Evolutionary conservation across 768 basidiomycete genomes (phyloP).

Genomic region (Russula ochroleuca): DNA sequence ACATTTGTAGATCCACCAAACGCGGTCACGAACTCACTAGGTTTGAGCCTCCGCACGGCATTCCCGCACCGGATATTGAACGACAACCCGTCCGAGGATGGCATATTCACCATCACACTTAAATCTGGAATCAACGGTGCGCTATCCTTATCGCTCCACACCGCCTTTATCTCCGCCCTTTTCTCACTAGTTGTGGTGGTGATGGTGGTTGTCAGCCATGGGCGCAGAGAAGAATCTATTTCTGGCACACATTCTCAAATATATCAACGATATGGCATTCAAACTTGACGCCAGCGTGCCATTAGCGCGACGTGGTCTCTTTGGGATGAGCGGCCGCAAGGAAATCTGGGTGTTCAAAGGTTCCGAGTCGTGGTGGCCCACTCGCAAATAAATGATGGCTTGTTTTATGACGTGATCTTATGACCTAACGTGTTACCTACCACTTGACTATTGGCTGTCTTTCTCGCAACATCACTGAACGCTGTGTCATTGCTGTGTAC

Average conservation of each 20-base stretch:
- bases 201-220: conserved; percentile 18
- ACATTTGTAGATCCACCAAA: conserved; percentile 42
- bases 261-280: conserved; percentile 53
- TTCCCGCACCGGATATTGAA: conserved; percentile 43
- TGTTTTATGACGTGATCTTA: conserved; percentile 14
- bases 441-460: neutral
- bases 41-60: conserved; percentile 37
- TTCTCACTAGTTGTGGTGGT: conserved; percentile 4
- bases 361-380: conserved; percentile 27
- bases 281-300: conserved; percentile 64
- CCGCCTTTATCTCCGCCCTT: neutral
- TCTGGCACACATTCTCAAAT: conserved; percentile 58
- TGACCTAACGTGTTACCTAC: conserved; percentile 8
- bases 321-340: conserved; percentile 42
- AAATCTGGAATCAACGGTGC: conserved; percentile 34
- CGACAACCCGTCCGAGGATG: conserved; percentile 46
- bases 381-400: conserved; percentile 8
- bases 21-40: conserved; percentile 38
- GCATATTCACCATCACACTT: conserved; percentile 53
- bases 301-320: conserved; percentile 42
- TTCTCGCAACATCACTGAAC: neutral
- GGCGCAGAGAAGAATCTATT: conserved; percentile 50
- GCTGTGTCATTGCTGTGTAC: neutral
- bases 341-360: conserved; percentile 67
- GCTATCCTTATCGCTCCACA: neutral